A percentile compares a stretch with the other conserved stretches of the same genome.
Conservation (phyloP, 2,329 filamentous ascomycete genomes). For the Graphilbum fragrans region DNA sequence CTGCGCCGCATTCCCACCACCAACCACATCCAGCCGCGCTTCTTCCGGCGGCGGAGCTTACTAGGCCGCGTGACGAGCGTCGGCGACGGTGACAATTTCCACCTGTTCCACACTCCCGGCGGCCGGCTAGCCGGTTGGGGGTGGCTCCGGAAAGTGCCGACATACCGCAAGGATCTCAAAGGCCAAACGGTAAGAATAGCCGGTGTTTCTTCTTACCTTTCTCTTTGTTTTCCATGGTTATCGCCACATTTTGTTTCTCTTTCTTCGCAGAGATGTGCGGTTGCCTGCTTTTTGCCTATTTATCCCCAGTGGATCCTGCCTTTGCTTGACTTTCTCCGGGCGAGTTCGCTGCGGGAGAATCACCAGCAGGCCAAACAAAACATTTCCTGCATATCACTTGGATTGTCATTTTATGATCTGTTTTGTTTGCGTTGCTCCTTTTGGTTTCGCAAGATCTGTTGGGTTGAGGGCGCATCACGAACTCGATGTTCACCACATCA, state of each 20-base stretch:
- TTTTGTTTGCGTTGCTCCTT: no score
- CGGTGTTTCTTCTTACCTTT: not conserved
- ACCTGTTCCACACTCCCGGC: slow-evolving; percentile 90
- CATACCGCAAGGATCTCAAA: slow-evolving; percentile 54
- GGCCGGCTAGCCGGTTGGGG: slow-evolving; percentile 80
- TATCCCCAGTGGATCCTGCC: not conserved
- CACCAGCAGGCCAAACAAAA: no score
- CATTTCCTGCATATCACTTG: no score
- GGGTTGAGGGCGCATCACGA: not conserved
- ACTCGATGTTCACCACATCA: not conserved
- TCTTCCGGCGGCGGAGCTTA: slow-evolving; percentile 64
- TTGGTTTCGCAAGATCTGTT: no score
- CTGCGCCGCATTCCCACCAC: slow-evolving; percentile 75
- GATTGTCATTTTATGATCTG: not conserved
- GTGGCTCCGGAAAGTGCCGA: slow-evolving; percentile 71
- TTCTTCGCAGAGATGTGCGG: no score
- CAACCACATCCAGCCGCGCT: slow-evolving; percentile 59
- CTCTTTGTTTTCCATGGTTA: not conserved
- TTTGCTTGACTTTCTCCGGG: not conserved
- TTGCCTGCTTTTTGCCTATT: not conserved
- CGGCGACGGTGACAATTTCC: slow-evolving; percentile 93
- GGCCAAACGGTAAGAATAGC: slow-evolving; percentile 59
- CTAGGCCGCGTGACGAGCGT: slow-evolving; percentile 86
- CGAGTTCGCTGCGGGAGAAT: no score
- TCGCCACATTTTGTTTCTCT: no score